Conservation (phyloP, 2,329 filamentous ascomycete species). For the Fusarium globosum region DNA sequence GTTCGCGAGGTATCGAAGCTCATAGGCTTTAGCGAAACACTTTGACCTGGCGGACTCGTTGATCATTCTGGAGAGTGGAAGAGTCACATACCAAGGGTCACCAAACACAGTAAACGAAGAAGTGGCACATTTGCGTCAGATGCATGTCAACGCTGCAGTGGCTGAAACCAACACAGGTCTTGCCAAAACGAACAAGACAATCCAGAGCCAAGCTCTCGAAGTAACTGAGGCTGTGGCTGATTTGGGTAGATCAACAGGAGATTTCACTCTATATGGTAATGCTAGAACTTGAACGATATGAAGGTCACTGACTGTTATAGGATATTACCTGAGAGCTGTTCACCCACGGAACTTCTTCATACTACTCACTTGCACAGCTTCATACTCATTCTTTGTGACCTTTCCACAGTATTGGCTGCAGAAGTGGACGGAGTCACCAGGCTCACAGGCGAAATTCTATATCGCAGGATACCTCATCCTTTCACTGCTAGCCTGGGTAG, state of each 20-base stretch:
- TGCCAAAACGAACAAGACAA: not conserved
- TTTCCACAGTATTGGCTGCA: not conserved
- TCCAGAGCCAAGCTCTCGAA: not conserved
- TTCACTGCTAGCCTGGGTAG: not conserved
- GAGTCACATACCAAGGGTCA: not conserved
- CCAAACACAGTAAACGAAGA: not conserved
- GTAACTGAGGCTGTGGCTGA: not conserved
- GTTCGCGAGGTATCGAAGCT: not conserved
- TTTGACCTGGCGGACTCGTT: not conserved
- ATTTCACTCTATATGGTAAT: not conserved
- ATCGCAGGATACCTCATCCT: not conserved
- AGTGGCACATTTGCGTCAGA: not conserved
- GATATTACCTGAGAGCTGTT: not conserved
- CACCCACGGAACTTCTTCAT: not conserved
- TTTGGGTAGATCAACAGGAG: not conserved
- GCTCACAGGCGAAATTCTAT: not conserved
- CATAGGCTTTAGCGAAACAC: not conserved
- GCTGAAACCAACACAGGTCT: accelerated
- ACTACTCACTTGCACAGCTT: not conserved
- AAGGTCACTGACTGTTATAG: not conserved
- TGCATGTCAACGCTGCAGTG: accelerated
- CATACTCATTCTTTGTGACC: not conserved
- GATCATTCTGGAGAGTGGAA: not conserved
- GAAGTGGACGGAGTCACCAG: not conserved
- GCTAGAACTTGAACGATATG: accelerated